Evolutionary conservation across 2,329 filamentous ascomycete genomes (phyloP), one percentile per base, ranked within the genome.

Genomic region (Dothidotthia symphoricarpi): DNA sequence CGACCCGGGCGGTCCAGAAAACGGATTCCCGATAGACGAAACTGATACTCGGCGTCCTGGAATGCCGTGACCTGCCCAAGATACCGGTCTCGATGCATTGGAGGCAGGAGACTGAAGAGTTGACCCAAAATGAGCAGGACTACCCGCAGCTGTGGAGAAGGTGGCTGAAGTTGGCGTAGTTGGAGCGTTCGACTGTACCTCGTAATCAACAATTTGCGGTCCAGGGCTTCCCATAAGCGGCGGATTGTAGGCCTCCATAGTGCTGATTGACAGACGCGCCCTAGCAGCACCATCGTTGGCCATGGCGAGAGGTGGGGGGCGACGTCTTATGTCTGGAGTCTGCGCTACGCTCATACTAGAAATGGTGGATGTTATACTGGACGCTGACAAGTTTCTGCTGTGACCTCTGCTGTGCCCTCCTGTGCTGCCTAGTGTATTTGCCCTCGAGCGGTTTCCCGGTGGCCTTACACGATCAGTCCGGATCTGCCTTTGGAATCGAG

Each of bases 401-500:
- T 96, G 90, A 1, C 89, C 88, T 41, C 89, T 78, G 43, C 76
- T 78, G 22, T 86, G 83, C 6, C 82, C 78, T 13, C 80, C 78
- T 45, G 83, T 77, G 56, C 85, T 91, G 16, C 86, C 84, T 14
- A 81, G 78, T 1, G 88, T 95, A 10, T 86, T 83, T 10, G 89
- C 82, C 47, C 90, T 78, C 6, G 87, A 83, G 50, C 90, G 77
- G 41, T 78, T 79, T 16, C 80, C 83, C 2, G 85, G 78, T 33
- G 86, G 85, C 36, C 88, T 79, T 24, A 91, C 85, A 42, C 88
- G 77, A 51, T 96, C 90, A 0, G 88, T 94, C 36, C 91, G 80
- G 42, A 95, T 88, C 66, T 96, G 90, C 45, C 91, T 80, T 58
- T 96, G 91, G 56, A 95, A 96, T 26, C 91, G 78, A 7, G 90